phyloP scores from a whole-genome alignment of 1,284 basidiomycete species.

The Fomitopsis betulina region DNA sequence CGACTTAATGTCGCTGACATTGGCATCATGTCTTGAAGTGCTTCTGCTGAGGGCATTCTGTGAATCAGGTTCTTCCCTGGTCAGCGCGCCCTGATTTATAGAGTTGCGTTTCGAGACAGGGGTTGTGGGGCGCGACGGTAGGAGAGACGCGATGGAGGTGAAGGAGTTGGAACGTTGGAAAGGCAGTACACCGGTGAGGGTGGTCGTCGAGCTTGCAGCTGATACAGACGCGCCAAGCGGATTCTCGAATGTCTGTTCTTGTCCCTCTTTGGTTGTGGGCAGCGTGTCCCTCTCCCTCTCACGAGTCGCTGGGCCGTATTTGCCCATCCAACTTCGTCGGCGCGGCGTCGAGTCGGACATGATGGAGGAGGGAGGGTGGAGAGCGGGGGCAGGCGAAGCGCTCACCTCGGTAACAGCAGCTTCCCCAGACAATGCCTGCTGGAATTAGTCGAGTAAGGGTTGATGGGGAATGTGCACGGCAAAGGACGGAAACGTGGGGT shows the following conservation, averaged over 20 bases:
- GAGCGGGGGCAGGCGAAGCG: conserved; percentile 13
- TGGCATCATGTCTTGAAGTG: conserved; percentile 34
- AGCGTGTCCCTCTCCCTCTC: conserved; percentile 24
- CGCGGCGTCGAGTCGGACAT: conserved; percentile 25
- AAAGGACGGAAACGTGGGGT: conserved; percentile 1
- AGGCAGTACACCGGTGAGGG: conserved; percentile 14
- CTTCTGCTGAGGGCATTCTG: conserved; percentile 51
- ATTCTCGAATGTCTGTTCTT: conserved; percentile 25
- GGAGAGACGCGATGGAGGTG: conserved; percentile 26
- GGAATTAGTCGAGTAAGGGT: neutral
- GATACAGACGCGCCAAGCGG: conserved; percentile 15
- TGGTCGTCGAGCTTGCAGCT: conserved; percentile 12
- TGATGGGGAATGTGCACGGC: neutral
- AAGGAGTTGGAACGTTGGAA: conserved; percentile 27
- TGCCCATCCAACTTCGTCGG: conserved; percentile 27
- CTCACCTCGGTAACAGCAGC: conserved; percentile 28
- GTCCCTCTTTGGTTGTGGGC: conserved; percentile 30
- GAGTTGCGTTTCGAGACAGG: conserved; percentile 28
- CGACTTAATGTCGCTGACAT: conserved; percentile 13
- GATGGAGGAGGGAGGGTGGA: conserved; percentile 5
- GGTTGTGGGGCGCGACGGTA: conserved; percentile 27
- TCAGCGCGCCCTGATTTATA: conserved; percentile 25
- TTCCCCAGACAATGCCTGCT: conserved; percentile 22
- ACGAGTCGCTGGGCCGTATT: conserved; percentile 22
- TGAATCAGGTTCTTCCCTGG: conserved; percentile 38